Evolutionary conservation across 352 stramenopile genomes (phyloP).

Genomic region (Pelagophyceae sp.): DNA sequence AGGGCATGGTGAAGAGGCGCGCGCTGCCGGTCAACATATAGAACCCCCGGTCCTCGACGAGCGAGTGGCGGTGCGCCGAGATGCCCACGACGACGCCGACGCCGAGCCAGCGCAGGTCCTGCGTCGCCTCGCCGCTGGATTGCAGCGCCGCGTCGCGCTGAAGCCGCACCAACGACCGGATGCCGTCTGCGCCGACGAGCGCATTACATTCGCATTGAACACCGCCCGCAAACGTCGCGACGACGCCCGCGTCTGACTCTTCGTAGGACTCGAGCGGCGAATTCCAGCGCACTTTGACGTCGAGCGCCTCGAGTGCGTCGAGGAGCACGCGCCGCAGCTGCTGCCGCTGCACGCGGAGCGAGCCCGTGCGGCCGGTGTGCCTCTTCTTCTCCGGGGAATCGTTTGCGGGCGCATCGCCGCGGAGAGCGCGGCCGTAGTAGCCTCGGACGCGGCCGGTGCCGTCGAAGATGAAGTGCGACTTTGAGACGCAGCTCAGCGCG

Average conservation of each 20-base stretch:
- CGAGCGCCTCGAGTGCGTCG: neutral
- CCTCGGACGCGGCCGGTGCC: conserved; percentile 6
- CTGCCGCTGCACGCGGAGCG: neutral
- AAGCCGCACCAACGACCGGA: conserved; percentile 42
- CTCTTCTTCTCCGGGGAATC: neutral
- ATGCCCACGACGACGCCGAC: conserved; percentile 22
- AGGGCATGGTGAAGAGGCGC: conserved; percentile 28
- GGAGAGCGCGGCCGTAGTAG: conserved; percentile 28
- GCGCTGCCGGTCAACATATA: conserved; percentile 22
- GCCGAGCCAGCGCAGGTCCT: conserved; percentile 11
- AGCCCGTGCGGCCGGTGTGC: neutral
- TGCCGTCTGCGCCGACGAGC: conserved; percentile 50
- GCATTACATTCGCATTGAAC: conserved; percentile 23
- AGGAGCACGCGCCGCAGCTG: neutral
- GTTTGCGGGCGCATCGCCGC: too few relatives aligned
- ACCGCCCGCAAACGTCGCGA: conserved; percentile 14
- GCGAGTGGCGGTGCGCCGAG: neutral
- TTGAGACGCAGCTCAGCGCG: conserved; percentile 10
- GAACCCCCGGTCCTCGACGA: conserved; percentile 16
- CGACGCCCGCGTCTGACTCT: conserved; percentile 15
- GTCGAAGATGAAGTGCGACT: conserved; percentile 18
- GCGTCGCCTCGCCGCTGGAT: too few relatives aligned
- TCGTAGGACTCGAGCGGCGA: neutral
- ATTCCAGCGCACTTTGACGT: neutral
- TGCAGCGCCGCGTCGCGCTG: neutral